These are phyloP conservation scores for Pisolithus sp. DNA, from an alignment of 768 basidiomycete genomes.

Conservation along the genomic window DNA sequence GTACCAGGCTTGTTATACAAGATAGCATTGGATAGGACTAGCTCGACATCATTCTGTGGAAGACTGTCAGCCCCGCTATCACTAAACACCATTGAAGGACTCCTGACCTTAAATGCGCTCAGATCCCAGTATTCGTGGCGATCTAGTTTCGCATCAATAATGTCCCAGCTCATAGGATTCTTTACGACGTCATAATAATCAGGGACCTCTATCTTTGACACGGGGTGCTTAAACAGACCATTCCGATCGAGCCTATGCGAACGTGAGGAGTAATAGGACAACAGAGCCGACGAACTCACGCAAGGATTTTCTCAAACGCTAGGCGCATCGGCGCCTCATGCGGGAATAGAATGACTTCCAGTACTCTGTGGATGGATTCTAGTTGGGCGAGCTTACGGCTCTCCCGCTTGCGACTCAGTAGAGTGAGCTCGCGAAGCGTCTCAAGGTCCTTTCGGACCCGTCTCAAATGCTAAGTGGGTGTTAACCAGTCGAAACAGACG, in stretches of 20 bases:
- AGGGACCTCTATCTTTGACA: constrained; percentile 70
- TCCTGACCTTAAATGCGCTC: constrained; percentile 59
- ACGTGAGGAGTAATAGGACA: constrained; percentile 5
- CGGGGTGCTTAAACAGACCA: constrained; percentile 77
- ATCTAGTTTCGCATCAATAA: constrained; percentile 78
- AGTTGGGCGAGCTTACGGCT: constrained; percentile 67
- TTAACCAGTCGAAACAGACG: neutral
- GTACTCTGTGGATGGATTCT: constrained; percentile 57
- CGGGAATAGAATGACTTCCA: constrained; percentile 61
- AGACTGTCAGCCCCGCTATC: neutral
- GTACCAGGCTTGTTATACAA: constrained; percentile 80
- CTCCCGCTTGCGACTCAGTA: constrained; percentile 72
- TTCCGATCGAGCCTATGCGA: constrained; percentile 59
- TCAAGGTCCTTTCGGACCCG: constrained; percentile 74
- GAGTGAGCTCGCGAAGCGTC: constrained; percentile 57
- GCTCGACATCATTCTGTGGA: constrained; percentile 65
- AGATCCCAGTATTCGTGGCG: constrained; percentile 77
- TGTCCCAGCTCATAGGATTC: constrained; percentile 83
- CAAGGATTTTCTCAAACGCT: constrained; percentile 64
- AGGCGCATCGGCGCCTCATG: constrained; percentile 53
- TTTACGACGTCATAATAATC: constrained; percentile 89
- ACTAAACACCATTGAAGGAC: neutral
- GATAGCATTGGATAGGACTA: constrained; percentile 83
- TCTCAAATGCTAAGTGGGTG: constrained; percentile 41
- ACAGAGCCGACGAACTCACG: constrained; percentile 38